Percentiles rank a stretch among this genome's conserved stretches.
Evolutionary conservation across 1,284 basidiomycete genomes (phyloP).

Genomic region (Trametes sp.): DNA sequence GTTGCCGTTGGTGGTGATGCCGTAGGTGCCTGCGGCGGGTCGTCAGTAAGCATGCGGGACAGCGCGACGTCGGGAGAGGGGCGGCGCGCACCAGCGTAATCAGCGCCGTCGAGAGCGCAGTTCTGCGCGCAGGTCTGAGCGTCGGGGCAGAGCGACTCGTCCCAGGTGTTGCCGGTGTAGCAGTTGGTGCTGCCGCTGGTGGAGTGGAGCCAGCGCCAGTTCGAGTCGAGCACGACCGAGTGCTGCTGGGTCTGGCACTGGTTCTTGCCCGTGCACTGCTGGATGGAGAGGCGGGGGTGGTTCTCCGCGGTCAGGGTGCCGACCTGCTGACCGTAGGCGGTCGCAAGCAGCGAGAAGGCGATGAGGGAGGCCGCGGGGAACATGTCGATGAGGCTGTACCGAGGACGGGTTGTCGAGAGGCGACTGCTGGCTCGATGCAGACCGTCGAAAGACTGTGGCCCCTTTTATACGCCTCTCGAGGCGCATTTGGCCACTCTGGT

Average conservation of each 20-base stretch:
- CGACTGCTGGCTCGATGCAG: constrained; percentile 29
- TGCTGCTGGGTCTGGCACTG: constrained; percentile 33
- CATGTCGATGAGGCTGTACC: constrained; percentile 30
- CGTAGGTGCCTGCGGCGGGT: constrained; percentile 45
- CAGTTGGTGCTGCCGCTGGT: constrained; percentile 45
- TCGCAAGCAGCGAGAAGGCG: constrained; percentile 38
- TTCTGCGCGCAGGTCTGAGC: constrained; percentile 49
- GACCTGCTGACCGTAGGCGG: constrained; percentile 43
- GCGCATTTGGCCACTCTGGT: neutral
- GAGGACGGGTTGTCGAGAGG: constrained; percentile 24
- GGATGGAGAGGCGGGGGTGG: constrained; percentile 44
- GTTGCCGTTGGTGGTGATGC: constrained; percentile 47
- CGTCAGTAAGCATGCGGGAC: neutral
- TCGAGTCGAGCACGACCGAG: constrained; percentile 45
- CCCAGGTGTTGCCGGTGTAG: constrained; percentile 47
- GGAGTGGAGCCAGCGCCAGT: constrained; percentile 50
- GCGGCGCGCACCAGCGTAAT: constrained; percentile 51
- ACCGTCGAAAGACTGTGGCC: constrained; percentile 1
- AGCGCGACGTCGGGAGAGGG: too few relatives aligned
- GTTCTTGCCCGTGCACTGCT: constrained; percentile 37
- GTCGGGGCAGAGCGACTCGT: constrained; percentile 47
- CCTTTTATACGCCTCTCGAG: constrained; percentile 22
- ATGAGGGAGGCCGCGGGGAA: constrained; percentile 38
- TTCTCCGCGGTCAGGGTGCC: constrained; percentile 45
- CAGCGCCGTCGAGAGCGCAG: constrained; percentile 67